These are phyloP conservation scores for Daldinia eschscholtzii DNA, from an alignment of 2,329 filamentous ascomycete genomes.

Conservation along the genomic window DNA sequence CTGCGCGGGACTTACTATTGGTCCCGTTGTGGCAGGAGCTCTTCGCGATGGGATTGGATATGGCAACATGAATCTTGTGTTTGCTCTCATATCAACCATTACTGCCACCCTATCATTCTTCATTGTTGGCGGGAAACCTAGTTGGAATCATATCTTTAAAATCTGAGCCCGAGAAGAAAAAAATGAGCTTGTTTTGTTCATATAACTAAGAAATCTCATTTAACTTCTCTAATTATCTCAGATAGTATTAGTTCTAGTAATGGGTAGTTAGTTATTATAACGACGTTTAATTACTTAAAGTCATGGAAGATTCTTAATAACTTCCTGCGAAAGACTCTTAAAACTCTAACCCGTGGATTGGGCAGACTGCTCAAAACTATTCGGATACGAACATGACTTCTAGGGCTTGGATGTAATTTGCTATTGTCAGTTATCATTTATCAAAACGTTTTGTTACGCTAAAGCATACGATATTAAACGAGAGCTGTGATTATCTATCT, in stretches of 20 bases:
- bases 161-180: neutral
- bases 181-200: neutral
- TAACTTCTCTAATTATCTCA: no score
- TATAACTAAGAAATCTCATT: neutral
- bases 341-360: no score
- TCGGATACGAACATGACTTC: no score
- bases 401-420: no score
- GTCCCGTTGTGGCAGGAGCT: slow-evolving; percentile 15
- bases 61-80: slow-evolving; percentile 68
- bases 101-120: slow-evolving; percentile 60
- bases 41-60: slow-evolving; percentile 66
- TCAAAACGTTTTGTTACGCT: neutral
- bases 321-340: no score
- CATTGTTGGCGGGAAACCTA: slow-evolving; percentile 60
- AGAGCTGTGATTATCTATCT: slow-evolving; percentile 43
- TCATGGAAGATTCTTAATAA: no score
- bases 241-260: no score
- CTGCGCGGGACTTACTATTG: neutral
- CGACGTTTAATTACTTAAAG: no score
- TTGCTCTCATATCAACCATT: slow-evolving; percentile 60
- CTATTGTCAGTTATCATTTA: neutral
- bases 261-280: no score
- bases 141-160: neutral
- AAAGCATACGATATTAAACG: slow-evolving; percentile 15
- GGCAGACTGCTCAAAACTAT: no score